Evolutionary conservation across 768 basidiomycete species (phyloP).

Genomic region (Boletus coccyginus): DNA sequence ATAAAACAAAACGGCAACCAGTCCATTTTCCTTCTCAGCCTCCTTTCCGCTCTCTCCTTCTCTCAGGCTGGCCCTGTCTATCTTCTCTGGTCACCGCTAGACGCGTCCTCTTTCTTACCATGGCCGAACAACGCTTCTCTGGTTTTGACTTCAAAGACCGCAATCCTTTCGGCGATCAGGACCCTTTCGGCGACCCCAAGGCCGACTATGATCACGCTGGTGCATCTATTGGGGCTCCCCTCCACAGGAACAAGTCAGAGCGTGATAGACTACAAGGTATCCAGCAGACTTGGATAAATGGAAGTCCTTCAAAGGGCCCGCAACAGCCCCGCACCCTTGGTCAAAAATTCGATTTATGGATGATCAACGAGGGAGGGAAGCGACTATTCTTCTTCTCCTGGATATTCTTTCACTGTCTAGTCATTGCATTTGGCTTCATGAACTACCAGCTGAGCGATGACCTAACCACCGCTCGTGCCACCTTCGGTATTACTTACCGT

Average conservation of each 20-base stretch:
- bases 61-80: constrained; percentile 30
- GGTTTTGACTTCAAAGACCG: constrained; percentile 70
- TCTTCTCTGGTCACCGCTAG: constrained; percentile 13
- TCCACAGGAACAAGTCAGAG: constrained; percentile 87
- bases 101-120: constrained; percentile 19
- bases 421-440: constrained; percentile 71
- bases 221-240: constrained; percentile 37
- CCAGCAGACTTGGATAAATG: constrained; percentile 54
- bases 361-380: constrained; percentile 89
- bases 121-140: constrained; percentile 48
- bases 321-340: constrained; percentile 39
- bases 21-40: neutral
- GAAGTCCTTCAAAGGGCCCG: constrained; percentile 24
- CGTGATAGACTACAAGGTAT: constrained; percentile 80
- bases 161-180: constrained; percentile 45
- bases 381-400: constrained; percentile 78
- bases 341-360: constrained; percentile 70
- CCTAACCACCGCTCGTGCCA: constrained; percentile 56
- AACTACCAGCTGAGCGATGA: constrained; percentile 84
- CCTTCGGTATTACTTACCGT: constrained; percentile 81
- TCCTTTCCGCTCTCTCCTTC: constrained; percentile 8
- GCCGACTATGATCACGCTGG: constrained; percentile 29
- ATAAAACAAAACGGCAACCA: constrained; percentile 8
- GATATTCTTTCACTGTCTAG: constrained; percentile 77
- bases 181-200: constrained; percentile 41